phyloP scores from a whole-genome alignment of 768 basidiomycete genomes.

The Leccinum uliginosum region DNA sequence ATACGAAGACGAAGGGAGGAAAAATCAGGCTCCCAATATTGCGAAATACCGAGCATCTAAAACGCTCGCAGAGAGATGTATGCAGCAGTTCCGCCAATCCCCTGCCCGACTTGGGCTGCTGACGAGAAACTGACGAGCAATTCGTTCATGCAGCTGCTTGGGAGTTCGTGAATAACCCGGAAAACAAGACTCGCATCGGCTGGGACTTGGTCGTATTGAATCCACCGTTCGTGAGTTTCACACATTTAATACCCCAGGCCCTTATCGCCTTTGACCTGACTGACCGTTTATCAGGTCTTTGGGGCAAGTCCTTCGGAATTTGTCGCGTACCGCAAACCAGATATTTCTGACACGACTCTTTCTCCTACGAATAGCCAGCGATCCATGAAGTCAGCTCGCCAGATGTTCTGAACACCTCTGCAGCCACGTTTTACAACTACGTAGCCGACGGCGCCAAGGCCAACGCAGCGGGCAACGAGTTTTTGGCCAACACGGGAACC shows the following conservation, averaged over 20 bases:
- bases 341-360: neutral
- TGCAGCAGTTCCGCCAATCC: neutral
- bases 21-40: conserved; percentile 30
- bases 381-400: conserved; percentile 38
- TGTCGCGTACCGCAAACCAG: neutral
- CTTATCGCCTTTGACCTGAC: neutral
- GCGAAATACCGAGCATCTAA: conserved; percentile 60
- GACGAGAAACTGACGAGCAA: neutral
- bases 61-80: conserved; percentile 59
- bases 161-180: conserved; percentile 34
- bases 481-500: conserved; percentile 21
- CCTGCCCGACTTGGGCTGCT: neutral
- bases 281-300: conserved; percentile 20
- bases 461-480: conserved; percentile 22
- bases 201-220: conserved; percentile 40
- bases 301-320: conserved; percentile 16
- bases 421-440: conserved; percentile 31
- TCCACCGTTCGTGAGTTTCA: conserved; percentile 35
- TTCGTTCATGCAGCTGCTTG: conserved; percentile 40
- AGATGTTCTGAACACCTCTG: conserved; percentile 38
- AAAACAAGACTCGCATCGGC: conserved; percentile 28
- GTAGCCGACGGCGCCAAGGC: conserved; percentile 24
- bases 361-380: conserved; percentile 29
- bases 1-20: conserved; percentile 45
- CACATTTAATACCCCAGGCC: neutral